phyloP scores from a whole-genome alignment of 2,329 filamentous ascomycete genomes.

The Fusarium chuoi region DNA sequence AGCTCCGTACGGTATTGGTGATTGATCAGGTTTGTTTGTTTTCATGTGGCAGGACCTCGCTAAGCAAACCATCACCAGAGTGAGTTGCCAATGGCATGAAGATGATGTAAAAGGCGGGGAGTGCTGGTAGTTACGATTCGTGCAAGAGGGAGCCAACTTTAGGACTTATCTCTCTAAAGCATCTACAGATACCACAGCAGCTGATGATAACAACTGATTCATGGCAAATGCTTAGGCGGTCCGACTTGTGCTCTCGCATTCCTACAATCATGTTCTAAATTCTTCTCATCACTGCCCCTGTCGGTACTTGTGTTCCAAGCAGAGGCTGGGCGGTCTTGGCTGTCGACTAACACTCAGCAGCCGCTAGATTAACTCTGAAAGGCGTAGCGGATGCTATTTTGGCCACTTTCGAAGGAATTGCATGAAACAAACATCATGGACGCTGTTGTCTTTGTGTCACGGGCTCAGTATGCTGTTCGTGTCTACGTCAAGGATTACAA shows the following conservation, averaged over 20 bases:
- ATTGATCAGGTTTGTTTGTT: slow-evolving; percentile 21
- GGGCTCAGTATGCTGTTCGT: slow-evolving; percentile 24
- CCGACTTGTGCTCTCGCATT: background rate
- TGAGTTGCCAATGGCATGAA: slow-evolving; percentile 33
- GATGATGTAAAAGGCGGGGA: slow-evolving; percentile 33
- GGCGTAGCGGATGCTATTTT: slow-evolving; percentile 37
- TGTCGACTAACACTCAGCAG: slow-evolving; percentile 21
- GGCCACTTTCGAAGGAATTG: slow-evolving; percentile 2
- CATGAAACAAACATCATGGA: slow-evolving; percentile 25
- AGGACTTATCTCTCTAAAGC: background rate
- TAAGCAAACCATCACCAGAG: slow-evolving; percentile 4
- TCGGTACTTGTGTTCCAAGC: slow-evolving; percentile 17
- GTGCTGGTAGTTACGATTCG: slow-evolving; percentile 20
- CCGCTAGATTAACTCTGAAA: slow-evolving; percentile 20
- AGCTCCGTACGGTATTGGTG: slow-evolving; percentile 8
- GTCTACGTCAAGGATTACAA: slow-evolving; percentile 1
- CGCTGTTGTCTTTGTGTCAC: slow-evolving; percentile 20
- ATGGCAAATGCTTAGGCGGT: background rate
- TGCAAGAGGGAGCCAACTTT: slow-evolving; percentile 15
- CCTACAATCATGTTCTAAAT: background rate
- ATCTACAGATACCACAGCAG: background rate
- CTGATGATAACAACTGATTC: background rate
- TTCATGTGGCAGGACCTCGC: slow-evolving; percentile 2
- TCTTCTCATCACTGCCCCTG: slow-evolving; percentile 8
- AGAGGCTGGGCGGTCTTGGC: slow-evolving; percentile 18